phyloP scores from a whole-genome alignment of 192 early-diverging fungal species.

The Backusella sp. region DNA sequence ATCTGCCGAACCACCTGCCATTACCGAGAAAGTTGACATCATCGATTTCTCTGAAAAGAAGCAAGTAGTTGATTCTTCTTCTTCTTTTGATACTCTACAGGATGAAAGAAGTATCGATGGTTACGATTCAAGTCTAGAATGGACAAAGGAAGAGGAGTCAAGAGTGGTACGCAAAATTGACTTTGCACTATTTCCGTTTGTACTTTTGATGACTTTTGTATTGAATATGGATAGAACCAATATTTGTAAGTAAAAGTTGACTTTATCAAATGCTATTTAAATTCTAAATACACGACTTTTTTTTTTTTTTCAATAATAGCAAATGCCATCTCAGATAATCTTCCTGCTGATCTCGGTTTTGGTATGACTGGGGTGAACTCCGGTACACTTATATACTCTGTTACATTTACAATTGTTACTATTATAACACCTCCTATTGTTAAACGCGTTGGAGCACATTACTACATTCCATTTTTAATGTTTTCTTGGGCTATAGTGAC shows the following conservation, averaged over 20 bases:
- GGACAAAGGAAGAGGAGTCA: slow-evolving; percentile 52
- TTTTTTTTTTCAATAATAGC: background rate
- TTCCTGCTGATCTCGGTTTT: slow-evolving; percentile 41
- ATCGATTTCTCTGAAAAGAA: background rate
- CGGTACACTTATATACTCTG: slow-evolving; percentile 42
- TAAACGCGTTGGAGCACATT: slow-evolving; percentile 45
- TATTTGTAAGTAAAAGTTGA: slow-evolving; percentile 18
- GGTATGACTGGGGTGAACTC: slow-evolving; percentile 42
- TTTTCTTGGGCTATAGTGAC: slow-evolving; percentile 23
- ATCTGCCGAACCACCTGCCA: background rate
- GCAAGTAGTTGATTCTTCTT: background rate
- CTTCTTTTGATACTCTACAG: background rate
- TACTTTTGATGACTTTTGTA: slow-evolving; percentile 43
- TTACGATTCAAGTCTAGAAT: slow-evolving; percentile 31
- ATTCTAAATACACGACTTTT: background rate
- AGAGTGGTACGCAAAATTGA: slow-evolving; percentile 34
- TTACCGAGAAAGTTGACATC: background rate
- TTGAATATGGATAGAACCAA: slow-evolving; percentile 30
- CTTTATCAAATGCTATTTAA: background rate
- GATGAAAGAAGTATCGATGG: background rate
- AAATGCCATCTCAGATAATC: slow-evolving; percentile 48
- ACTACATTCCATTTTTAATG: slow-evolving; percentile 50
- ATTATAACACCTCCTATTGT: slow-evolving; percentile 51
- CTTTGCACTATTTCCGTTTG: slow-evolving; percentile 50
- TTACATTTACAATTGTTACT: slow-evolving; percentile 37